Percentiles rank a stretch among this genome's conserved stretches.
These are phyloP conservation scores for Trifolium dubium DNA, from an alignment of 306 rosid species.

Conservation along the genomic window DNA sequence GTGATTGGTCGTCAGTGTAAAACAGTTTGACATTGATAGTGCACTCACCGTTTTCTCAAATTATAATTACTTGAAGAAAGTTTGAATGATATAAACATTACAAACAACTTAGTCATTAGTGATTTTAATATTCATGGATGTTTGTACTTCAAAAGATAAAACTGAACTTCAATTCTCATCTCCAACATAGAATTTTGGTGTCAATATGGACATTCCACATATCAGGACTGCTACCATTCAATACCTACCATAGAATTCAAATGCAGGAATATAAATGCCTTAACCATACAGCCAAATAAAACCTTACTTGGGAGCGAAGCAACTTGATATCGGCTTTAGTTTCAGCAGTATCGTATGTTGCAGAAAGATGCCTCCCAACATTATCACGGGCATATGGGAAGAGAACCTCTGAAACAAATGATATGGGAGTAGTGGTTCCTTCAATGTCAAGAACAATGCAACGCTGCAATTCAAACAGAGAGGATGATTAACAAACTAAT, in stretches of 20 bases:
- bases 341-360: conserved; percentile 71
- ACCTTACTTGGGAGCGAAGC: conserved; percentile 75
- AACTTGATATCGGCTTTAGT: conserved; percentile 80
- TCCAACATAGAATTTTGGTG: conserved; percentile 19
- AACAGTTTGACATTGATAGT: not conserved
- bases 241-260: conserved; percentile 21
- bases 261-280: conserved; percentile 32
- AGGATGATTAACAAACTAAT: conserved; percentile 29
- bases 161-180: conserved; percentile 18
- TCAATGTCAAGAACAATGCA: conserved; percentile 97
- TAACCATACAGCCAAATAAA: conserved; percentile 28
- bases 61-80: conserved; percentile 21
- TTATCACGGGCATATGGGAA: conserved; percentile 91
- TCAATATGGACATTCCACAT: conserved; percentile 31
- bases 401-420: conserved; percentile 91
- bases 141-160: conserved; percentile 8
- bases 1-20: not conserved
- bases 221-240: conserved; percentile 5
- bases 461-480: conserved; percentile 57
- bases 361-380: conserved; percentile 83
- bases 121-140: conserved; percentile 11
- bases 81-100: conserved; percentile 18
- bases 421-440: conserved; percentile 97
- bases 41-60: no score
- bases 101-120: not conserved